Conservation (phyloP, 208 protist species). For the Leishmania lainsoni region DNA sequence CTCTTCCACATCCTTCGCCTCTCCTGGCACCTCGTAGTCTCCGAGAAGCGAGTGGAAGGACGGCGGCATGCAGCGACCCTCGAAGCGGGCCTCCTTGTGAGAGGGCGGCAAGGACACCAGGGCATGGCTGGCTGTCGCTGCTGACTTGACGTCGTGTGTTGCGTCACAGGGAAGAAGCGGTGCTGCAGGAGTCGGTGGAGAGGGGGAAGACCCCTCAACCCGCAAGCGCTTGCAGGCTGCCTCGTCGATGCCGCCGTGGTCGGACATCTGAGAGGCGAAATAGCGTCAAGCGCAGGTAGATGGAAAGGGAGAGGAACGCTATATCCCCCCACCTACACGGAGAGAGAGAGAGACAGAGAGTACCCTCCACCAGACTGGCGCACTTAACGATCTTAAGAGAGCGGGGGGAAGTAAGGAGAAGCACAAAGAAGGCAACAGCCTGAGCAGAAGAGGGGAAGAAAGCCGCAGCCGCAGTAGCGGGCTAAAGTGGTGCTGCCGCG, state of each 20-base stretch:
- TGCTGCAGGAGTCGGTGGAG: background rate
- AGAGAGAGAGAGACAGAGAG: background rate
- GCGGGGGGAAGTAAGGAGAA: background rate
- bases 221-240: conserved; percentile 27
- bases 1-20: conserved; percentile 86
- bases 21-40: conserved; percentile 61
- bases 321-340: background rate
- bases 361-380: background rate
- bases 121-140: background rate
- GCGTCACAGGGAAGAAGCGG: background rate
- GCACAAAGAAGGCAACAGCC: background rate
- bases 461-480: background rate
- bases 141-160: background rate
- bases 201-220: background rate
- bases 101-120: background rate
- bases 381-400: background rate
- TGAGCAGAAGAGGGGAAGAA: background rate
- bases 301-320: background rate
- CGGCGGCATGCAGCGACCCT: conserved; percentile 60
- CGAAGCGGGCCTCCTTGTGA: conserved; percentile 66
- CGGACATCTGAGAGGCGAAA: background rate
- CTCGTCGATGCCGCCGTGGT: conserved; percentile 8
- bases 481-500: background rate
- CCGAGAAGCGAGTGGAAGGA: conserved; percentile 60
- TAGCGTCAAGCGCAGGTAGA: background rate